These are phyloP conservation scores for Neltuma alba DNA, from an alignment of 306 rosid species.

Conservation along the genomic window DNA sequence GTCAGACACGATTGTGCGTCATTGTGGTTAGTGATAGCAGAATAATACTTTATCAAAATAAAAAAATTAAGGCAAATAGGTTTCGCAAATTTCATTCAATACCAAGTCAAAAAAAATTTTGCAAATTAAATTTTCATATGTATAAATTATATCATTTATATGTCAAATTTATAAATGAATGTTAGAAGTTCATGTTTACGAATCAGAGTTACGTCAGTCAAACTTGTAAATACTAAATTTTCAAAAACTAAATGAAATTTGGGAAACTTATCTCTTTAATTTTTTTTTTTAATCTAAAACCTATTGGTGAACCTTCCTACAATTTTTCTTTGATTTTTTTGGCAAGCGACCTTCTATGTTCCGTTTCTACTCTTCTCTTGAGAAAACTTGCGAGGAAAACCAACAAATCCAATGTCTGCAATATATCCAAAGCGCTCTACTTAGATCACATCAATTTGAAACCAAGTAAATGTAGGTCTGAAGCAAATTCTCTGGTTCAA, in stretches of 20 bases:
- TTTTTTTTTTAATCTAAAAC: not conserved
- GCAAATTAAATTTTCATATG: too few species aligned
- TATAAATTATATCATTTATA: too few species aligned
- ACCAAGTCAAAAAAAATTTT: too few species aligned
- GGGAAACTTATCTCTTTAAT: not conserved
- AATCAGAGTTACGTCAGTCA: not conserved
- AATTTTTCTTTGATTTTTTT: not conserved
- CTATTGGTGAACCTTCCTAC: not conserved
- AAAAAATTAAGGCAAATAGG: too few species aligned
- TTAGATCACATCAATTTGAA: not conserved
- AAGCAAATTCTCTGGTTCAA: not conserved
- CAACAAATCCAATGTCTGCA: not conserved
- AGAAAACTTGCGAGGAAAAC: not conserved
- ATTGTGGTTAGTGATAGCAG: too few species aligned
- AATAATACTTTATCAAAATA: too few species aligned
- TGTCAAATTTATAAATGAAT: not conserved
- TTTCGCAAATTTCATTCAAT: too few species aligned
- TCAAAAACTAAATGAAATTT: not conserved
- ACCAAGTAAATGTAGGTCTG: not conserved
- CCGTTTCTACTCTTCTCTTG: not conserved
- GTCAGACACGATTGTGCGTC: too few species aligned
- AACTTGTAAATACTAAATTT: not conserved
- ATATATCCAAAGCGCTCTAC: not conserved
- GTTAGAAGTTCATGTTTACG: not conserved
- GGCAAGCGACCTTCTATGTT: rapidly evolving